Conservation (phyloP, 2,329 filamentous ascomycete genomes). For the Colletotrichum horii region DNA sequence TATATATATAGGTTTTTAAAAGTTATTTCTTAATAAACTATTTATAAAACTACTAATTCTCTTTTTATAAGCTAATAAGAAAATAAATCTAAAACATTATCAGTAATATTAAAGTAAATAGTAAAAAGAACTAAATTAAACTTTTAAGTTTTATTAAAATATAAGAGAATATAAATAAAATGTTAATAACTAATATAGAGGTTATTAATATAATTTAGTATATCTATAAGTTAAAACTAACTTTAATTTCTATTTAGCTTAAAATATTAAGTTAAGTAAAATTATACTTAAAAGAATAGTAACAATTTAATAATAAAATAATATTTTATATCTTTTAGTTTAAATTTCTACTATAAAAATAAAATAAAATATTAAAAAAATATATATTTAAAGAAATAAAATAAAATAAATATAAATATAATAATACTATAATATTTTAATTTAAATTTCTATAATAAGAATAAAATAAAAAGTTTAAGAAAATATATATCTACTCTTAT, state of each 20-base stretch:
- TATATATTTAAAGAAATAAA: too few species aligned
- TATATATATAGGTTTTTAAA: background rate
- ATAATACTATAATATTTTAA: too few species aligned
- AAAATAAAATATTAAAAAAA: too few species aligned
- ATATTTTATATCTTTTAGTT: too few species aligned
- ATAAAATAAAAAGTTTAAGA: too few species aligned
- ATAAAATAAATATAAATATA: too few species aligned
- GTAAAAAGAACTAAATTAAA: background rate
- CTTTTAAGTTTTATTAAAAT: background rate
- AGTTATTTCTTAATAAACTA: background rate
- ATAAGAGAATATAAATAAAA: background rate
- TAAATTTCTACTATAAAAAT: background rate
- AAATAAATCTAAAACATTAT: background rate
- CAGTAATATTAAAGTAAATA: background rate
- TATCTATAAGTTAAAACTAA: background rate
- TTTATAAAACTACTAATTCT: background rate
- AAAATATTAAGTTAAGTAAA: background rate
- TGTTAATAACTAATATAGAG: background rate
- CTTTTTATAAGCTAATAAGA: background rate
- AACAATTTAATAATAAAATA: background rate
- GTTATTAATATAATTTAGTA: background rate
- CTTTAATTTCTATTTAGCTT: background rate
- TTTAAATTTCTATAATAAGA: too few species aligned
- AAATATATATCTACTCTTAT: too few species aligned
- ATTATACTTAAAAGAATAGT: too few species aligned